Base-by-base conservation (phyloP, 495 filamentous ascomycete species). In the Trichocladium antarcticum region DNA sequence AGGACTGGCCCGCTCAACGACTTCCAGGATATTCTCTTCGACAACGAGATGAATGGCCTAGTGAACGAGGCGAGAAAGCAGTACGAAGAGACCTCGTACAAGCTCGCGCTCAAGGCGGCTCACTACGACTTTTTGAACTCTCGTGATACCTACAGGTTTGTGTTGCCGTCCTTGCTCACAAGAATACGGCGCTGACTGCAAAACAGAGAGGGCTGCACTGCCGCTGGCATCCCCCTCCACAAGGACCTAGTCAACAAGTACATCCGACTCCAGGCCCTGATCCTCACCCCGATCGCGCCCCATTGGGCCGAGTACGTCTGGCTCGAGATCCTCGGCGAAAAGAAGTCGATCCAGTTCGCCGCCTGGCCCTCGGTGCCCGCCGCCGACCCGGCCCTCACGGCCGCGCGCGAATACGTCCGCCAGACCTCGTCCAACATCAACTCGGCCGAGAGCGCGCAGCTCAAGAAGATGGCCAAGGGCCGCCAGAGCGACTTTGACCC, bases 291-390 rank as follows among this genome's bases (percentile, higher is more conserved):
- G 27, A 82, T 92, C 53, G 83, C 89, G 9, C 92, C 92, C 43
- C 92, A 98, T 70, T 98, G 88, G 85, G 74, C 87, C 43, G 92
- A 97, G 57, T 85, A 93, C 62, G 78, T 98, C 59, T 97, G 87
- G 85, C 77, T 81, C 32, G 88, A 96, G 66, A 74, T 96, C 10
- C 80, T 98, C 49, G 74, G 80, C 51, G 83, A 94, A 70, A 53
- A 72, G 41, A 67, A 72, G 36, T 84, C 83, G 3, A 79, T 97
- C 61, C 89, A 96, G 70, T 79, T 78, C 54, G 86, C 82, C 20
- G 68, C 70, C 51, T 98, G 79, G 75, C 92, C 92, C 42, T 65
- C 72, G 20, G 78, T 85, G 0, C 80, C 85, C 1, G 74, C 78
- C 34, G 65, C 80, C 0, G 62, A 73, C 47, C 70, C 79, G 21